Conservation (phyloP, 2,329 filamentous ascomycete species). For the Microcyclospora tardicrescens region DNA sequence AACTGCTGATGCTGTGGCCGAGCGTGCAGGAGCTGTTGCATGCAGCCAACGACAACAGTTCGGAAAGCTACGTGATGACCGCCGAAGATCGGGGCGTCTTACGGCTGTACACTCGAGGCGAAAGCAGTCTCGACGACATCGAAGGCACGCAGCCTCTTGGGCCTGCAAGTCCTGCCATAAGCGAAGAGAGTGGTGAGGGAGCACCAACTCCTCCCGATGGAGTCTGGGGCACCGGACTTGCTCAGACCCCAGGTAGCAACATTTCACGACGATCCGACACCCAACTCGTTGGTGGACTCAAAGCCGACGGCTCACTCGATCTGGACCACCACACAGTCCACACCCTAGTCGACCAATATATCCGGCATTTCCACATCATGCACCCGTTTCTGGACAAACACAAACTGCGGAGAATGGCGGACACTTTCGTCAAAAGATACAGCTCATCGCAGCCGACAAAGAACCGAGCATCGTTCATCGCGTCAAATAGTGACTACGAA, state of each 20-base stretch:
- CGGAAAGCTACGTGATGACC: slow-evolving; percentile 21
- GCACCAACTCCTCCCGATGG: slow-evolving; percentile 33
- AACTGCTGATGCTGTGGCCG: slow-evolving; percentile 57
- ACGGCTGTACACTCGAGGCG: slow-evolving; percentile 24
- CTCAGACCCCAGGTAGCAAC: slow-evolving; percentile 17
- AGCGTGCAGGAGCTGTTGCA: slow-evolving; percentile 25
- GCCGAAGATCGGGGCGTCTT: slow-evolving; percentile 25
- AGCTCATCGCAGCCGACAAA: slow-evolving; percentile 19
- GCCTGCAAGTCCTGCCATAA: slow-evolving; percentile 27
- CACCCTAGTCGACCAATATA: slow-evolving; percentile 41
- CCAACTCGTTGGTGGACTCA: slow-evolving; percentile 36
- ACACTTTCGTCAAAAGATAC: slow-evolving; percentile 37
- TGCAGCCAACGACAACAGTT: slow-evolving; percentile 12
- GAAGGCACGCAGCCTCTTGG: slow-evolving; percentile 22
- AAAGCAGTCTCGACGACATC: slow-evolving; percentile 25
- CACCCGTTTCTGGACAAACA: slow-evolving; percentile 50
- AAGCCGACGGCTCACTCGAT: slow-evolving; percentile 40
- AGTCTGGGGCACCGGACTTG: slow-evolving; percentile 40
- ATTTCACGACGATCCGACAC: slow-evolving; percentile 16
- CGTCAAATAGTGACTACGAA: slow-evolving; percentile 13
- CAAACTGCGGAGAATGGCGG: slow-evolving; percentile 40
- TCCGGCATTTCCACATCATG: slow-evolving; percentile 47
- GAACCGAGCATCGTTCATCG: slow-evolving; percentile 11
- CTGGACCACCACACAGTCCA: slow-evolving; percentile 40
- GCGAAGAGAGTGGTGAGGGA: slow-evolving; percentile 24